Evolutionary conservation across 768 basidiomycete species (phyloP).

Genomic region (Leucocoprinus sp.): DNA sequence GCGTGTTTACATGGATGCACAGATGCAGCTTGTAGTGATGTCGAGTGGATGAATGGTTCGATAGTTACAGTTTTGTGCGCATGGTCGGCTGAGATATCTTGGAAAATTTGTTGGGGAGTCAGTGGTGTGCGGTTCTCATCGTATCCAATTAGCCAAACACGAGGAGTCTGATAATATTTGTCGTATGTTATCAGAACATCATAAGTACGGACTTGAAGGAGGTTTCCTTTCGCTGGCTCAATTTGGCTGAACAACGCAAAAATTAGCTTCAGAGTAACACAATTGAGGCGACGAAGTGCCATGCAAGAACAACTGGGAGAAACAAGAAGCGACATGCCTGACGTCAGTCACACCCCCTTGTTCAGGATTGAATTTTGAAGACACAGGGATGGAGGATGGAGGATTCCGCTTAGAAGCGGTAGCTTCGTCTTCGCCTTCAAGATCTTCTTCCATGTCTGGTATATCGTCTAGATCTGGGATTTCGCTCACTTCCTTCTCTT

Average conservation of each 20-base stretch:
- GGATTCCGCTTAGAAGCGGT: constrained; percentile 45
- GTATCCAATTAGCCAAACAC: constrained; percentile 96
- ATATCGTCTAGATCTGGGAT: constrained; percentile 90
- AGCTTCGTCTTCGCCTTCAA: constrained; percentile 85
- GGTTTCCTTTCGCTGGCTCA: constrained; percentile 68
- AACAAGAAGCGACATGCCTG: constrained; percentile 31
- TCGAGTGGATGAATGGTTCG: constrained; percentile 94
- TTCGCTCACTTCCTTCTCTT: constrained; percentile 87
- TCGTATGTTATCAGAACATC: constrained; percentile 99
- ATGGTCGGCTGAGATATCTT: constrained; percentile 95
- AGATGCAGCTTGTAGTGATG: constrained; percentile 77
- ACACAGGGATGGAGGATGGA: constrained; percentile 17
- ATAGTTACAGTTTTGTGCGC: constrained; percentile 98
- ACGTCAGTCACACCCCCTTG: constrained; percentile 28
- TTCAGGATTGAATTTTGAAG: constrained; percentile 7
- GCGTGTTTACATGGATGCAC: constrained; percentile 99
- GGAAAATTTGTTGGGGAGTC: constrained; percentile 86
- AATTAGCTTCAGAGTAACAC: background rate
- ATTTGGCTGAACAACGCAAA: constrained; percentile 34
- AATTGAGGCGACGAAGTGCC: background rate
- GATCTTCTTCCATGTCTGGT: constrained; percentile 55
- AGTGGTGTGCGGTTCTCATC: constrained; percentile 92
- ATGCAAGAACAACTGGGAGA: background rate
- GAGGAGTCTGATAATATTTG: constrained; percentile 98
- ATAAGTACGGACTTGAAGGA: constrained; percentile 94